Evolutionary conservation across 441 rosid genomes (phyloP).

Genomic region (Eruca vesicaria): DNA sequence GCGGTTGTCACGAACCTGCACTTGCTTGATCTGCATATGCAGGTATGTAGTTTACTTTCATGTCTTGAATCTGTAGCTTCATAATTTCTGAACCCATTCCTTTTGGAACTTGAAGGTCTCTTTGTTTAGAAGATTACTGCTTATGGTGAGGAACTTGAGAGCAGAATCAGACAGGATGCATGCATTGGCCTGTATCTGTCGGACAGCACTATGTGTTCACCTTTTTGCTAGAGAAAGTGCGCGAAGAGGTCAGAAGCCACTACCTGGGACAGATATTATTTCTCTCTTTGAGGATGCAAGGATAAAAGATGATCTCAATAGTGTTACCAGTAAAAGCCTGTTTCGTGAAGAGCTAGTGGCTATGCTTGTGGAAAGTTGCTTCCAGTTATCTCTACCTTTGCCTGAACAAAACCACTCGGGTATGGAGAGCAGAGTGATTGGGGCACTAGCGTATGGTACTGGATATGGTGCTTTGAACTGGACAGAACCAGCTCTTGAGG

Average conservation of each 20-base stretch:
- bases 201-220: constrained; percentile 98
- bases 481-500: constrained; percentile 98
- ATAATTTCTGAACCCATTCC: constrained; percentile 16
- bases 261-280: constrained; percentile 94
- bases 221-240: constrained; percentile 97
- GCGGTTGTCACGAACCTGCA: constrained; percentile 94
- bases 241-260: constrained; percentile 98
- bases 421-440: constrained; percentile 99
- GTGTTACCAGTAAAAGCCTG: constrained; percentile 74
- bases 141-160: constrained; percentile 97
- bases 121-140: constrained; percentile 88
- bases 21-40: constrained; percentile 97
- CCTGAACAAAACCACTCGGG: constrained; percentile 90
- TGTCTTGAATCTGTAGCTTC: background rate
- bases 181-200: constrained; percentile 96
- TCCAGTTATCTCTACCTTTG: constrained; percentile 95
- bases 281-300: constrained; percentile 96
- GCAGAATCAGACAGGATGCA: constrained; percentile 99
- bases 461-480: constrained; percentile 99
- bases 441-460: constrained; percentile 99
- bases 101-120: constrained; percentile 71
- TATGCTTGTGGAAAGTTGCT: constrained; percentile 97
- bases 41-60: constrained; percentile 44
- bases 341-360: constrained; percentile 98
- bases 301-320: constrained; percentile 88